These are phyloP conservation scores for Pterulicium gracile DNA, from an alignment of 1,284 basidiomycete species.

Conservation along the genomic window DNA sequence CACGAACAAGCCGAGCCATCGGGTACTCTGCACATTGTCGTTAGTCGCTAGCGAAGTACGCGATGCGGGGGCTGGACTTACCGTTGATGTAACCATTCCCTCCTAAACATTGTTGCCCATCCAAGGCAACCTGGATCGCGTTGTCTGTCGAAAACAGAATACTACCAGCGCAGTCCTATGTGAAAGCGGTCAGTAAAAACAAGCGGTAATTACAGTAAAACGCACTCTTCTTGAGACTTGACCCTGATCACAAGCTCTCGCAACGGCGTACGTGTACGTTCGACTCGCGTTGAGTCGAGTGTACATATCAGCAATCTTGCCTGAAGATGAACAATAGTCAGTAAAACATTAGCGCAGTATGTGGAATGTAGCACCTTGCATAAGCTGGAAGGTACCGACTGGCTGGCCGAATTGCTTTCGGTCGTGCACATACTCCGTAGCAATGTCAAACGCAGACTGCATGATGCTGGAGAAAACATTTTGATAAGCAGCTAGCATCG, in stretches of 20 bases:
- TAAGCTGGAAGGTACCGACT: conserved; percentile 88
- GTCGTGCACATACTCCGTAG: conserved; percentile 84
- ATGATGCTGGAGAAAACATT: conserved; percentile 39
- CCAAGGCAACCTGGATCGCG: conserved; percentile 82
- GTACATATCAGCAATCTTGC: conserved; percentile 89
- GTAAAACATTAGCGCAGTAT: conserved; percentile 1
- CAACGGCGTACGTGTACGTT: conserved; percentile 90
- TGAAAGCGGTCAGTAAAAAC: conserved; percentile 2
- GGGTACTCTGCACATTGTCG: conserved; percentile 58
- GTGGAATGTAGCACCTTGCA: conserved; percentile 61
- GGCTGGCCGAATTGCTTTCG: conserved; percentile 84
- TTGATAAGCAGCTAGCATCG: conserved; percentile 3
- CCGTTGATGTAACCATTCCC: conserved; percentile 93
- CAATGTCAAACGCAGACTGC: conserved; percentile 89
- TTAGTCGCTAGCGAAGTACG: conserved; percentile 8
- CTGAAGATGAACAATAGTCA: conserved; percentile 21
- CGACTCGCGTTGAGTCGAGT: conserved; percentile 85
- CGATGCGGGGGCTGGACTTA: conserved; percentile 19
- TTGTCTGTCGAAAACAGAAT: conserved; percentile 88
- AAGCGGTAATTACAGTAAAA: conserved; percentile 9
- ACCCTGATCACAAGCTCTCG: conserved; percentile 77
- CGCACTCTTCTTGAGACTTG: conserved; percentile 73
- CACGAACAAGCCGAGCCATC: conserved; percentile 75
- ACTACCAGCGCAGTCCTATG: conserved; percentile 84
- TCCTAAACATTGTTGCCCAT: conserved; percentile 86